These are phyloP conservation scores for Fusarium nodosum DNA, from an alignment of 2,329 filamentous ascomycete species.

Conservation along the genomic window DNA sequence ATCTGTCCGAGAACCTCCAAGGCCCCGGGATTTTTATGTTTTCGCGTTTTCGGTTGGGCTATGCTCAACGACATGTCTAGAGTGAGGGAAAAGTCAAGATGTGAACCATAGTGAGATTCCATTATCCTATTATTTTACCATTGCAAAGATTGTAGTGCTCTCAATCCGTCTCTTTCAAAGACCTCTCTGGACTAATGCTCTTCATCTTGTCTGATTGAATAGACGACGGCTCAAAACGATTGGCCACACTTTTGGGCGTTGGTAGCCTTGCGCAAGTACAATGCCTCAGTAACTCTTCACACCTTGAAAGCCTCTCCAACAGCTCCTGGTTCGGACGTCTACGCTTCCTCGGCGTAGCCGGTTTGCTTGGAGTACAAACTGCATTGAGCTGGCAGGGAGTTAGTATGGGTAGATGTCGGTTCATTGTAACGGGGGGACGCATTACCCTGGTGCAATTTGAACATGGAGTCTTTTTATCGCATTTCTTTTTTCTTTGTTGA, in stretches of 20 bases:
- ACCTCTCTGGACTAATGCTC: conserved; percentile 16
- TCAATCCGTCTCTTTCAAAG: conserved; percentile 11
- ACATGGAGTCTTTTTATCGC: conserved; percentile 52
- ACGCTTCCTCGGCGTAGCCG: conserved; percentile 51
- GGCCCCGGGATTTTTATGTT: conserved; percentile 6
- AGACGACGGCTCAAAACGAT: conserved; percentile 31
- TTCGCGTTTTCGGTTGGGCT: conserved; percentile 10
- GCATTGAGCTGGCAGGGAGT: conserved; percentile 41
- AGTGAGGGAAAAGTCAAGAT: neutral
- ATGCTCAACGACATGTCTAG: neutral
- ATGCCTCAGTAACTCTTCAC: conserved; percentile 42
- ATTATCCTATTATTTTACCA: too few relatives aligned
- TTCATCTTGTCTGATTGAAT: conserved; percentile 20
- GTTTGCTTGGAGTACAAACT: conserved; percentile 48
- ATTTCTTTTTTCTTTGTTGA: conserved; percentile 54
- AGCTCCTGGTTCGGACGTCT: conserved; percentile 50
- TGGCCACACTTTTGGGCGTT: conserved; percentile 23
- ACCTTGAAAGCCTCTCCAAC: conserved; percentile 32
- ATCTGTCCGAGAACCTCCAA: conserved; percentile 7
- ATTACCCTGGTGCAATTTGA: conserved; percentile 51
- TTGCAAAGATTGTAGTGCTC: fast-evolving
- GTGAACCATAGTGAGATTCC: neutral
- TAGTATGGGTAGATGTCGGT: neutral
- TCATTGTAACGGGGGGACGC: fast-evolving
- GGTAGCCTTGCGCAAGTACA: conserved; percentile 45